Base-by-base conservation (phyloP, 495 filamentous ascomycete genomes). In the Entonaema liquescens region DNA sequence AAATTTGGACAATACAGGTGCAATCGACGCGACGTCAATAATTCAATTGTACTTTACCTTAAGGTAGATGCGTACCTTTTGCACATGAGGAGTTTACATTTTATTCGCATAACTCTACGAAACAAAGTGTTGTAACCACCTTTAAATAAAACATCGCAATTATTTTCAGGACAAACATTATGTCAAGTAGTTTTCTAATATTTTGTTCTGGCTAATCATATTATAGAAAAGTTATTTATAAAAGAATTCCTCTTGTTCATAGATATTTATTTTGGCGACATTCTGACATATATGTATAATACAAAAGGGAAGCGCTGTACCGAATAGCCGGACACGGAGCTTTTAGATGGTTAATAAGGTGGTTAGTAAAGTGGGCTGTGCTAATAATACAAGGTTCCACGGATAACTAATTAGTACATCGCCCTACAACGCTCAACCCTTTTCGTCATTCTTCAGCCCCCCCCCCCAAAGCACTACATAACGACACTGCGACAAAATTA, bases 301-400 rank as follows among this genome's bases (percentile, higher is more conserved):
- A 17, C 13, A 17, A n/a, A 61, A 13, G 28, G 25, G 38, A 61
- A 60, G 26, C 29, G 31, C 17, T n/a, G 58, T 67, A 71, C 68
- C 68, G 62, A 70, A 33, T 19, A 70, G 23, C 62, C 68, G 68
- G 56, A 50, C 68, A 58, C 50, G 33, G 56, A 55, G 49, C 52
- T 8, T 31, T 49, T 19, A 17, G 12, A 33, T 15, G 19, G 55
- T 28, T 26, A 58, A n/a, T 25, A 17, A 40, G 9, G 35, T 19
- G 63, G 64, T 33, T 15, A 59, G 38, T 26, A 59, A 59, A 60
- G 59, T 62, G 68, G 68, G 62, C 62, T 67, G 53, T 71, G 68
- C 52, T 21, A 53, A 47, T 21, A 21, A 47, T 47, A 47, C 9
- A 19, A 47, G 42, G 8, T 11, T 11, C 31, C 31, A 33, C 31